Evolutionary conservation across 2,329 filamentous ascomycete genomes (phyloP), one percentile per base, ranked within the genome.

Genomic region (Neoascochyta sp.): DNA sequence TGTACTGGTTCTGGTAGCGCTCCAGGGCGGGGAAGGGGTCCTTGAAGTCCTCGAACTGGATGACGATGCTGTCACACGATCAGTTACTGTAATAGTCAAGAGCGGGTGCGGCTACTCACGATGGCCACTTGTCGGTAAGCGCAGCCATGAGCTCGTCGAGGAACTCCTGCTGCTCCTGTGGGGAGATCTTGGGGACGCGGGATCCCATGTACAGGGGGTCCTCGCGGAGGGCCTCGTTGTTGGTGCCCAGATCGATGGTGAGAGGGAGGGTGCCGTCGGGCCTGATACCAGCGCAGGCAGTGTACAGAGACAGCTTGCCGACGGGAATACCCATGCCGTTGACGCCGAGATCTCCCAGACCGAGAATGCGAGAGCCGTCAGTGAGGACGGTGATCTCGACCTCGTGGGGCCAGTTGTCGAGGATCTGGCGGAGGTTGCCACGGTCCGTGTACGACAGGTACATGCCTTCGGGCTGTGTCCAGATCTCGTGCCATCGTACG

Each of bases 241-340:
- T 71, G 22, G 78, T 82, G 16, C 78, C 78, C 52, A 81, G 60
- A 54, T 82, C 78, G 14, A 81, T 61, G 31, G 71, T 78, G 52
- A 82, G 63, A 16, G 78, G 78, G 11, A 82, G 70, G 17, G 78
- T 81, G 36, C 67, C 69, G 49, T 80, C 73, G 20, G 92, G 92
- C 66, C 88, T 80, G 66, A 96, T 95, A 59, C 92, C 92, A 35
- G 92, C 92, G 57, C 90, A 94, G 24, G 84, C 88, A 36, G 87
- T 95, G 75, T 98, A 98, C 30, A 98, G 77, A 43, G 89, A 81
- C 41, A 96, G 76, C 72, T 98, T 98, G 59, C 92, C 92, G 50
- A 98, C 90, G 41, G 92, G 88, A 65, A 98, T 98, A 47, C 92
- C 92, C 72, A 96, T 94, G 57, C 92, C 92, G 65, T 95, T 95